Evolutionary conservation across 495 filamentous ascomycete species (phyloP).

Genomic region (Monascus purpureus): DNA sequence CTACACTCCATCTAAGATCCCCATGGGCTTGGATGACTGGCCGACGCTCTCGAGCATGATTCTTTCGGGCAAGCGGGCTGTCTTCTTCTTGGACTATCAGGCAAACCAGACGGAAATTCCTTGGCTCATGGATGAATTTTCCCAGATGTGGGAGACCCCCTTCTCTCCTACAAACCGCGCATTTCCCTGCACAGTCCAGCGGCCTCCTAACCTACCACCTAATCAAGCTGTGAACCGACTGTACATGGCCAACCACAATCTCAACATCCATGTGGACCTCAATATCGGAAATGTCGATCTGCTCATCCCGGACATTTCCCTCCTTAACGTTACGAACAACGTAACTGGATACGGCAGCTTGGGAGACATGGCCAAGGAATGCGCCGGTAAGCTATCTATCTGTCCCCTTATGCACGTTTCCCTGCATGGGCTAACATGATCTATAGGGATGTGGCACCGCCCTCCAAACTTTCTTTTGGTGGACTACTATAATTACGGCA

Average conservation of each 20-base stretch:
- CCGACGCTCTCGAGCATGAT: conserved; percentile 75
- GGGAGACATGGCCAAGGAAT: conserved; percentile 52
- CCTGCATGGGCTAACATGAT: not conserved
- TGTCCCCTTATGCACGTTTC: not conserved
- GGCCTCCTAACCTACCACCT: conserved; percentile 42
- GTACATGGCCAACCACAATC: conserved; percentile 89
- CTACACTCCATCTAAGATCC: conserved; percentile 55
- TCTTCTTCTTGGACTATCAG: conserved; percentile 69
- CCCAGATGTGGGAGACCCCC: conserved; percentile 53
- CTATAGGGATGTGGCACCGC: conserved; percentile 43
- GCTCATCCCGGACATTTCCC: conserved; percentile 61
- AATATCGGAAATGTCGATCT: conserved; percentile 42
- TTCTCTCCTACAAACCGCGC: conserved; percentile 43
- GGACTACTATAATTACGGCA: conserved; percentile 72
- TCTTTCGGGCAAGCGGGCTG: conserved; percentile 42
- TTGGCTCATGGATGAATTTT: conserved; percentile 51
- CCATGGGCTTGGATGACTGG: conserved; percentile 66
- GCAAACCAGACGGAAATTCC: conserved; percentile 66
- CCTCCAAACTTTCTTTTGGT: conserved; percentile 80
- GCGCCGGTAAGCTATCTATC: conserved; percentile 38
- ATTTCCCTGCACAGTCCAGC: conserved; percentile 46
- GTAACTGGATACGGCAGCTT: conserved; percentile 51
- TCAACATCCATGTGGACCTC: conserved; percentile 59
- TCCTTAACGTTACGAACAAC: conserved; percentile 57
- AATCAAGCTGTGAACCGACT: conserved; percentile 44